These are phyloP conservation scores for Baudoinia panamericana DNA, from an alignment of 495 filamentous ascomycete genomes.

Conservation along the genomic window DNA sequence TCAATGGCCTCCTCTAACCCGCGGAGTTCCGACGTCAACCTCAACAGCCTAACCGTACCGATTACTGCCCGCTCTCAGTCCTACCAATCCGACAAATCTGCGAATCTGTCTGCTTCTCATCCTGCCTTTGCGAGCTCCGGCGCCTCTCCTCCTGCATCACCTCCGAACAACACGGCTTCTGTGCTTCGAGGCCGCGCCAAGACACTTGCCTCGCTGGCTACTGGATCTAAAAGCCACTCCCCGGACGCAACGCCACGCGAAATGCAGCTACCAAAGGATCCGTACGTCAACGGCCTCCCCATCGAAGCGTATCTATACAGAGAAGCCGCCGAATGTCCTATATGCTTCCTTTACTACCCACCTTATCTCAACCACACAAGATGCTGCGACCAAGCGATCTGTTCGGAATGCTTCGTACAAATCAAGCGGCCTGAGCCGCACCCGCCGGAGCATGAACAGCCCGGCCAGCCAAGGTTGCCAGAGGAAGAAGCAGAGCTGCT, in stretches of 20 bases:
- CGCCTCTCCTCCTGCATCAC: slow-evolving; percentile 24
- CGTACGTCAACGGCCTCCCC: slow-evolving; percentile 80
- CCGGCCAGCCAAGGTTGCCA: slow-evolving; percentile 15
- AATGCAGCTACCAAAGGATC: slow-evolving; percentile 65
- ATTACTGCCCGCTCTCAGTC: slow-evolving; percentile 65
- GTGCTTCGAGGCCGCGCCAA: slow-evolving; percentile 61
- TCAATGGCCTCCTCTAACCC: slow-evolving; percentile 29
- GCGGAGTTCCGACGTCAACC: slow-evolving; percentile 34
- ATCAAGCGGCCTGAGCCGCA: slow-evolving; percentile 96
- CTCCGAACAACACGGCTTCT: slow-evolving; percentile 41
- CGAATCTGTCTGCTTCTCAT: slow-evolving; percentile 36
- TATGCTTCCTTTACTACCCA: slow-evolving; percentile 92
- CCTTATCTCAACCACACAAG: slow-evolving; percentile 91
- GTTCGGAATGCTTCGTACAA: slow-evolving; percentile 97
- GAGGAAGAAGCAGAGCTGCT: slow-evolving; percentile 50
- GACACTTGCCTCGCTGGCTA: slow-evolving; percentile 71
- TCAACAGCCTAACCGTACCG: slow-evolving; percentile 60
- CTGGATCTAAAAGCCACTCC: slow-evolving; percentile 50
- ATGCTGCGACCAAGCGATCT: slow-evolving; percentile 94
- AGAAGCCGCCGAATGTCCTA: slow-evolving; percentile 78
- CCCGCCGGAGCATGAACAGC: slow-evolving; percentile 67
- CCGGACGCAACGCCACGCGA: slow-evolving; percentile 65
- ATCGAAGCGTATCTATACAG: slow-evolving; percentile 91
- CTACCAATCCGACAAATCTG: slow-evolving; percentile 52
- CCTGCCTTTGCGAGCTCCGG: slow-evolving; percentile 37